Evolutionary conservation across 805 yeast genomes (phyloP).

Genomic region (Pichia eremophila): DNA sequence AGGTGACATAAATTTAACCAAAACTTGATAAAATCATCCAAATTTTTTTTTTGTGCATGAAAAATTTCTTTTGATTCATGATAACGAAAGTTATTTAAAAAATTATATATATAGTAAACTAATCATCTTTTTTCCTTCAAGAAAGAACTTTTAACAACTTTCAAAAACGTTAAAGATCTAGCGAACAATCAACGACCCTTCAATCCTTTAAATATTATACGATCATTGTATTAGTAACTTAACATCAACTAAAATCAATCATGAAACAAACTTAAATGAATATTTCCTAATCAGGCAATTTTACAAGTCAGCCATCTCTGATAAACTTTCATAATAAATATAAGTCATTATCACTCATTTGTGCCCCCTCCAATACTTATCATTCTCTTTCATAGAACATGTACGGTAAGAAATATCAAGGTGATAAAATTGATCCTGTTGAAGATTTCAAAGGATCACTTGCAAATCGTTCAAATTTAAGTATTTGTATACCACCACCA

Average conservation of each 20-base stretch:
- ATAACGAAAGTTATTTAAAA: no score
- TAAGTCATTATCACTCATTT: no score
- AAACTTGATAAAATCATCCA: no score
- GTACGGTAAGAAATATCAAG: slow-evolving; percentile 17
- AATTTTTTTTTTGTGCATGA: not conserved
- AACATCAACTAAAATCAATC: not conserved
- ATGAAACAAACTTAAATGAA: not conserved
- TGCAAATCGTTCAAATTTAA: slow-evolving; percentile 5
- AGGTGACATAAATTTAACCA: no score
- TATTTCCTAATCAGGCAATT: not conserved
- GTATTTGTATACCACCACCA: slow-evolving; percentile 2
- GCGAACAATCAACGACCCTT: no score
- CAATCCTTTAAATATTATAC: no score
- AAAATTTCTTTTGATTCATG: not conserved
- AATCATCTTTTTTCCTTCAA: no score
- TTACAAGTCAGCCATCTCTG: not conserved
- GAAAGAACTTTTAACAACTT: no score
- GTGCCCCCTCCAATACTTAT: not conserved
- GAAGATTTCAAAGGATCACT: slow-evolving; percentile 17
- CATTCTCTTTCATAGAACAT: not conserved
- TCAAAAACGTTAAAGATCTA: no score
- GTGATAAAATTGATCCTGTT: slow-evolving; percentile 15
- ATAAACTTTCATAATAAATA: no score
- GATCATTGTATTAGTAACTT: no score
- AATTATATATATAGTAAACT: no score